Conservation (phyloP, 2,329 filamentous ascomycete genomes). For the Ophiostoma novo-ulmi region DNA sequence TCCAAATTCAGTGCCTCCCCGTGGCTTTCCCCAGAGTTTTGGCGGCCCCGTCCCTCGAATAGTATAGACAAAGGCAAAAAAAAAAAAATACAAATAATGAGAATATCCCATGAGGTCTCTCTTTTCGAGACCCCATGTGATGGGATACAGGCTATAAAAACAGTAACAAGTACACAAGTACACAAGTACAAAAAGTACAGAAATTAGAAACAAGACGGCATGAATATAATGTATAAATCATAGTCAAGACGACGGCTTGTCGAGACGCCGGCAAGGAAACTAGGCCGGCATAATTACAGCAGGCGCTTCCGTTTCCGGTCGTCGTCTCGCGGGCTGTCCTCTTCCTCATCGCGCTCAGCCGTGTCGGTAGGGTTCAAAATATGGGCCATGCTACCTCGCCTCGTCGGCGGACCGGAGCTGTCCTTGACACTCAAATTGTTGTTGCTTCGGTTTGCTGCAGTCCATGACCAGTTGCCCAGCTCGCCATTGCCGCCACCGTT, state of each 20-base stretch:
- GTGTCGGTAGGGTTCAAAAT: constrained; percentile 58
- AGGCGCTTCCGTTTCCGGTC: constrained; percentile 59
- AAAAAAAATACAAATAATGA: not conserved
- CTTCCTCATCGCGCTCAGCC: constrained; percentile 51
- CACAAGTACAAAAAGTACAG: constrained; percentile 1
- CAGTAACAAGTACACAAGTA: not conserved
- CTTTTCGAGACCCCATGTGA: not conserved
- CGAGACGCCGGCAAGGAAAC: too few species aligned
- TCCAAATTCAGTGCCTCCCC: constrained; percentile 7
- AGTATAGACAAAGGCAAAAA: not conserved
- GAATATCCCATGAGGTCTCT: not conserved
- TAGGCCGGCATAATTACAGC: constrained; percentile 34
- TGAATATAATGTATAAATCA: not conserved
- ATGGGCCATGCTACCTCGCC: constrained; percentile 58
- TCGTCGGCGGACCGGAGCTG: constrained; percentile 52
- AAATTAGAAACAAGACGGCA: not conserved
- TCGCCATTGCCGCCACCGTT: constrained; percentile 18
- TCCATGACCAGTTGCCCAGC: constrained; percentile 55
- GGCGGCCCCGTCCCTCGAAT: not conserved
- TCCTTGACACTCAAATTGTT: constrained; percentile 50
- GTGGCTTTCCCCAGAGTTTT: not conserved
- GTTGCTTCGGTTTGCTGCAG: constrained; percentile 41
- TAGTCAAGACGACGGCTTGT: too few species aligned
- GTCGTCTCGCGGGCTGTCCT: constrained; percentile 51
- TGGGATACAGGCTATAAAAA: not conserved